phyloP scores from a whole-genome alignment of 1,284 basidiomycete genomes.

The Tremellales sp. region DNA sequence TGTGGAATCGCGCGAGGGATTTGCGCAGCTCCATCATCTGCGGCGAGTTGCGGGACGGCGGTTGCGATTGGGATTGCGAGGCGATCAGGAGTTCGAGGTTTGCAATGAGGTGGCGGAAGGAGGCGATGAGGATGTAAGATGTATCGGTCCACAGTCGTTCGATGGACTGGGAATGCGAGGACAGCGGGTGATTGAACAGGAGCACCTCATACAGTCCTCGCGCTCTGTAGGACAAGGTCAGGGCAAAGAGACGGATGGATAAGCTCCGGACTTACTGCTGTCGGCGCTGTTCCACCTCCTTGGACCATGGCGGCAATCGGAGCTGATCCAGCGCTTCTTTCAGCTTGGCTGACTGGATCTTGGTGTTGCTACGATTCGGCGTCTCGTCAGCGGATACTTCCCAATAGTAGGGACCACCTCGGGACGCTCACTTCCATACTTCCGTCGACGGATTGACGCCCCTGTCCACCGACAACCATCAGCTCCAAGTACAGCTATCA shows the following conservation, averaged over 20 bases:
- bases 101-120: slow-evolving; percentile 72
- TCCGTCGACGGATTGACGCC: neutral
- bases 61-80: slow-evolving; percentile 7
- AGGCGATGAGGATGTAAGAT: slow-evolving; percentile 76
- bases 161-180: slow-evolving; percentile 71
- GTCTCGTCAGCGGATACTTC: slow-evolving; percentile 2
- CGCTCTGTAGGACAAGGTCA: slow-evolving; percentile 54
- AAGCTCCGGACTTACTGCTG: slow-evolving; percentile 62
- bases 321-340: slow-evolving; percentile 14
- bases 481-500: neutral
- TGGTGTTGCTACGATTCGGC: slow-evolving; percentile 17
- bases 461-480: slow-evolving; percentile 11
- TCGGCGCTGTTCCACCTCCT: slow-evolving; percentile 75
- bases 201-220: slow-evolving; percentile 70
- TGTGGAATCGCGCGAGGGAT: slow-evolving; percentile 76
- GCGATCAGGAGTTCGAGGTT: slow-evolving; percentile 56
- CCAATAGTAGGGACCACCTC: slow-evolving; percentile 7
- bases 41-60: slow-evolving; percentile 42
- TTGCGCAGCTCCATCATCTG: slow-evolving; percentile 76
- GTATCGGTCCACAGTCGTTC: slow-evolving; percentile 91
- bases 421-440: neutral
- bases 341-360: slow-evolving; percentile 19
- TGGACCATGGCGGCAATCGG: slow-evolving; percentile 79
- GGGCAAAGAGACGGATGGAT: neutral
- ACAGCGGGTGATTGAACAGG: slow-evolving; percentile 68